Evolutionary conservation across 2,329 filamentous ascomycete genomes (phyloP).

Genomic region (Cladosporium sp.): DNA sequence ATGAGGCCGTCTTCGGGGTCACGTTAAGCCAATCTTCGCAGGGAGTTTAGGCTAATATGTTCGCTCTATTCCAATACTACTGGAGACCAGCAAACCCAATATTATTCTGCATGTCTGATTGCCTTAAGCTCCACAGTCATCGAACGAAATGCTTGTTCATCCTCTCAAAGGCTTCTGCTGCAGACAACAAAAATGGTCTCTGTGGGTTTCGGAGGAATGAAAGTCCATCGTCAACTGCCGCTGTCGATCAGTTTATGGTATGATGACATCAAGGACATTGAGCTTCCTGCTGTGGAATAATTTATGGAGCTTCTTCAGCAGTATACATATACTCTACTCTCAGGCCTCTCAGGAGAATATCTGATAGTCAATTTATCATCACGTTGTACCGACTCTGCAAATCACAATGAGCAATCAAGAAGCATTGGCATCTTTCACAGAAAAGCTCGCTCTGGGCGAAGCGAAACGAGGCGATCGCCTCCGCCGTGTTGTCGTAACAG

Average conservation of each 20-base stretch:
- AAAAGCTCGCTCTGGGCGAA: slow-evolving; percentile 23
- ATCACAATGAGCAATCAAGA: background rate
- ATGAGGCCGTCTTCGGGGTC: too few species aligned
- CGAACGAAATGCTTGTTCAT: too few species aligned
- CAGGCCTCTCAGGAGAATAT: too few species aligned
- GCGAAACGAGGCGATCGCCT: slow-evolving; percentile 18
- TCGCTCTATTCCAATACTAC: too few species aligned
- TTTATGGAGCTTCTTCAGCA: background rate
- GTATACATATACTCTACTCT: background rate
- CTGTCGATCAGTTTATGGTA: background rate
- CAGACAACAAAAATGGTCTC: too few species aligned
- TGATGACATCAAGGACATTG: slow-evolving; percentile 5
- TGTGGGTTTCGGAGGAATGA: slow-evolving; percentile 7
- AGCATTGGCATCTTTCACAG: slow-evolving; percentile 18
- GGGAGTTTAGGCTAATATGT: too few species aligned
- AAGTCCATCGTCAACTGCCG: slow-evolving; percentile 4
- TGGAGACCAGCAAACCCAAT: too few species aligned
- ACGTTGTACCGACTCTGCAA: background rate
- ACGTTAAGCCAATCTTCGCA: too few species aligned
- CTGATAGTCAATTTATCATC: background rate
- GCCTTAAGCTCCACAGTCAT: too few species aligned
- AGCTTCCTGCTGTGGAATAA: slow-evolving; percentile 1
- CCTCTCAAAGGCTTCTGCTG: too few species aligned
- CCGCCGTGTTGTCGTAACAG: slow-evolving; percentile 21
- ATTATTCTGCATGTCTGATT: too few species aligned